phyloP scores from a whole-genome alignment of 2,329 filamentous ascomycete species.

The Pestalotiopsis fici region DNA sequence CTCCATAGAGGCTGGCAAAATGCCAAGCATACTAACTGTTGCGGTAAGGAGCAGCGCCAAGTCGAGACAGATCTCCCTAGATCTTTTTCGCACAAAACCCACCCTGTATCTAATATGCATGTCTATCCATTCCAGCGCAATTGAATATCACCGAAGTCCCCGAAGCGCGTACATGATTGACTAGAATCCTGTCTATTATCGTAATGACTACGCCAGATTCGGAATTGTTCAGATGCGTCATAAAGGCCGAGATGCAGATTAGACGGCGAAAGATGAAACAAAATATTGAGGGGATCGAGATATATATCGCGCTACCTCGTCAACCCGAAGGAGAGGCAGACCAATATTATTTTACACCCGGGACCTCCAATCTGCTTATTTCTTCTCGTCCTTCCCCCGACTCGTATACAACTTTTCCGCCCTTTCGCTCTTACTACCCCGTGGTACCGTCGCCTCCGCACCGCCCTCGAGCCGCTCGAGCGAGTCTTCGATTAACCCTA shows the following conservation, averaged over 20 bases:
- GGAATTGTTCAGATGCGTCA: neutral
- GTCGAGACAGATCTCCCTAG: neutral
- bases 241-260: neutral
- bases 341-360: neutral
- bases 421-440: neutral
- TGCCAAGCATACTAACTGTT: neutral
- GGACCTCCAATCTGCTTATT: neutral
- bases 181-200: neutral
- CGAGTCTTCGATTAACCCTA: slow-evolving; percentile 4
- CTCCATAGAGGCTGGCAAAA: neutral
- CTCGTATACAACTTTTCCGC: neutral
- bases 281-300: neutral
- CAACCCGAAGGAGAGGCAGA: neutral
- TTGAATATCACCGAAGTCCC: neutral
- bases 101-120: neutral
- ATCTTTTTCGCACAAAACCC: neutral
- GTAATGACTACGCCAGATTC: neutral
- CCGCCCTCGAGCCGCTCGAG: neutral
- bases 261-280: neutral
- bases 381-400: neutral
- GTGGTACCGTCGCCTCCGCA: neutral
- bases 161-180: neutral
- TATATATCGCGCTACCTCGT: neutral
- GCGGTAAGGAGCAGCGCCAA: neutral
- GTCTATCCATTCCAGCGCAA: slow-evolving; percentile 1